Base-by-base conservation (phyloP, 164 flowering plant species). In the Chimonanthus praecox region DNA sequence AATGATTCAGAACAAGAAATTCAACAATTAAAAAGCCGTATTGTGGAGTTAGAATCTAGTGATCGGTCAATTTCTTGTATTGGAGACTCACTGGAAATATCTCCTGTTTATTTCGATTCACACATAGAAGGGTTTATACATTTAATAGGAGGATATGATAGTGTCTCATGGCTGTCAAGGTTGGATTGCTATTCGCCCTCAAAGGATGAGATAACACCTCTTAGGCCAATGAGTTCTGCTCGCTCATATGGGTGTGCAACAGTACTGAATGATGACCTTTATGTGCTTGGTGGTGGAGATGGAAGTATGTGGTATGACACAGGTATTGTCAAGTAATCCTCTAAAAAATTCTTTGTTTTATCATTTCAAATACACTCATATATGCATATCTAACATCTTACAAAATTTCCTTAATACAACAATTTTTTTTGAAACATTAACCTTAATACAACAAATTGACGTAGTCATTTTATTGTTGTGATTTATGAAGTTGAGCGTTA, bases 101-200 rank as follows among this genome's bases (percentile, higher is more conserved):
- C 78, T 61, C 43, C 5, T 64, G 77, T 80, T 69, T 76, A 77
- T 47, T 43, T 64, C 71, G 21, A 58, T 64, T 43, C 79, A 47
- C 85, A 87, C 80, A 67, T 68, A 49, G 69, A 77, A 47, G 88
- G 84, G 67, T 74, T 82, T 4, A 84, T 94, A 67, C 83, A 78
- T 81, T 46, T 94, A 47, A 64, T 88, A 15, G 99, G 99, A 60
- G 99, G 99, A 77, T 83, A 71, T 84, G 88, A 94, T 84, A 90
- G 95, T 49, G 62, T 13, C 54, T 82, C 88, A 49, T 92, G 90
- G 88, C 77, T 87, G 54, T 84, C 92, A 9, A 47, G 84, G 44
- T 58, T 91, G 72, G 85, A 87, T 63, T 49, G 82, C 47, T 92
- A 88, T 78, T 82, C 82, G 67, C 92, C 97, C 73, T 85, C 88